A percentile compares a stretch with the other conserved stretches of the same genome.
Conservation (phyloP, 2,329 filamentous ascomycete genomes). For the Plectosphaerella sp. region DNA sequence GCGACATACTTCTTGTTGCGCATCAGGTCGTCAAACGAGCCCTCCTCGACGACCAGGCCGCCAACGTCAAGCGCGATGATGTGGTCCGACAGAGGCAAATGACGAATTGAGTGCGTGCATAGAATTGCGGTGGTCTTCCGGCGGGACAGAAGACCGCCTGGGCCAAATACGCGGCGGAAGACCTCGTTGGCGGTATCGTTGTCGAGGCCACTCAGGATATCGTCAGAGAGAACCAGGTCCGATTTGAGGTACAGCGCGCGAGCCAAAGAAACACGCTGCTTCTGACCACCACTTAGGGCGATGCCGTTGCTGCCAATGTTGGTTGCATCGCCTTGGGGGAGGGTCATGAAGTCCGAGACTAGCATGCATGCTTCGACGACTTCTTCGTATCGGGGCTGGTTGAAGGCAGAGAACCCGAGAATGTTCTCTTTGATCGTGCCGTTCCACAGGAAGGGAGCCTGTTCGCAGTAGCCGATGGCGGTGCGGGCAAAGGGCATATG, state of each 20-base stretch:
- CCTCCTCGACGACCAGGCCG: constrained; percentile 38
- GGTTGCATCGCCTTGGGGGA: constrained; percentile 24
- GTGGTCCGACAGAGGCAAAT: constrained; percentile 33
- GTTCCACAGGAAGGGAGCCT: constrained; percentile 19
- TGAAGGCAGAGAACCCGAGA: constrained; percentile 12
- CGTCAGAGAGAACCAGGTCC: constrained; percentile 23
- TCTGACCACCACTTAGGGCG: constrained; percentile 28
- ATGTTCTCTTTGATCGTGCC: constrained; percentile 18
- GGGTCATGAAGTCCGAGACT: constrained; percentile 10
- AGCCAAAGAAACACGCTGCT: constrained; percentile 20
- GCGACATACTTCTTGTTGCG: constrained; percentile 25
- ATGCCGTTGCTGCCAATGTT: constrained; percentile 26
- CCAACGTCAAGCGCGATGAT: constrained; percentile 39
- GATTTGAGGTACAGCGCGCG: constrained; percentile 16
- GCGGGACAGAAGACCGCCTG: constrained; percentile 16
- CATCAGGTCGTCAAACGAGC: constrained; percentile 27
- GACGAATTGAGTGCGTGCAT: constrained; percentile 24
- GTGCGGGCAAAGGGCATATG: constrained; percentile 7
- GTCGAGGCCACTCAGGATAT: constrained; percentile 26
- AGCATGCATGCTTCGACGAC: constrained; percentile 15
- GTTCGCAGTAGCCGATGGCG: constrained; percentile 25
- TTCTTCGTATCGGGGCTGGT: constrained; percentile 13
- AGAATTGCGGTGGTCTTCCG: constrained; percentile 6
- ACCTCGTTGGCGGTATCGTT: constrained; percentile 29
- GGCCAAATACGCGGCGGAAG: constrained; percentile 25